Conservation (phyloP, 306 rosid genomes). For the Ochetophila trinervis region DNA sequence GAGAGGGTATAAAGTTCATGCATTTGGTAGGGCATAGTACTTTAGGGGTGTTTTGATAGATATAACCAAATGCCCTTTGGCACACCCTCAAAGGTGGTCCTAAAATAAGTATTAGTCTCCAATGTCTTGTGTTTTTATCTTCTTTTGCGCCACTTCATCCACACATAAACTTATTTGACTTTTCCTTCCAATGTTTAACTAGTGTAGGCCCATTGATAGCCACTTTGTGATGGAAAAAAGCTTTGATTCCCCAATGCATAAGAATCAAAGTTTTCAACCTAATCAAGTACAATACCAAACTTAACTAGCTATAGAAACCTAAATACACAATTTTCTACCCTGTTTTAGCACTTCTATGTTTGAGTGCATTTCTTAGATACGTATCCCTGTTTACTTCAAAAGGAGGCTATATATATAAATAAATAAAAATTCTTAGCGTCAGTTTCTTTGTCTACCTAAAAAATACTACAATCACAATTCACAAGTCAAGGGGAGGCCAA, state of each 20-base stretch:
- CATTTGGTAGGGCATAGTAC: slow-evolving; percentile 35
- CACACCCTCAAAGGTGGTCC: slow-evolving; percentile 54
- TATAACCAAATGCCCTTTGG: slow-evolving; percentile 19
- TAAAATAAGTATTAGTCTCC: slow-evolving; percentile 14
- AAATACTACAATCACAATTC: slow-evolving; percentile 21
- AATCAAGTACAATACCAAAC: slow-evolving; percentile 28
- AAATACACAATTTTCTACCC: slow-evolving; percentile 35
- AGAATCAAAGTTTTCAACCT: not conserved
- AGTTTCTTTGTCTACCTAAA: slow-evolving; percentile 15
- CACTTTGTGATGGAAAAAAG: slow-evolving; percentile 14
- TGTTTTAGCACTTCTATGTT: slow-evolving; percentile 18
- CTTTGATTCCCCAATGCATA: not conserved
- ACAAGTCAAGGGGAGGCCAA: slow-evolving; percentile 15
- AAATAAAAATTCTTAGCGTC: not conserved
- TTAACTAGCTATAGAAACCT: slow-evolving; percentile 40
- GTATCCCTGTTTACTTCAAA: slow-evolving; percentile 1
- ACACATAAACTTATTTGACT: slow-evolving; percentile 41
- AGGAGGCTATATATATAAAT: not conserved
- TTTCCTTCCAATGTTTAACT: slow-evolving; percentile 35
- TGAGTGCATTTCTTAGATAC: not conserved
- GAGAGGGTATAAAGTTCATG: slow-evolving; percentile 8
- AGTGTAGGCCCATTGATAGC: slow-evolving; percentile 37
- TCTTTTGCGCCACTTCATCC: slow-evolving; percentile 40
- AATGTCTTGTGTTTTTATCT: slow-evolving; percentile 36
- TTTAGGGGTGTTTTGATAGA: slow-evolving; percentile 24